Evolutionary conservation across 2,329 filamentous ascomycete genomes (phyloP), one percentile per base, ranked within the genome.

Genomic region (Penicillium expansum): DNA sequence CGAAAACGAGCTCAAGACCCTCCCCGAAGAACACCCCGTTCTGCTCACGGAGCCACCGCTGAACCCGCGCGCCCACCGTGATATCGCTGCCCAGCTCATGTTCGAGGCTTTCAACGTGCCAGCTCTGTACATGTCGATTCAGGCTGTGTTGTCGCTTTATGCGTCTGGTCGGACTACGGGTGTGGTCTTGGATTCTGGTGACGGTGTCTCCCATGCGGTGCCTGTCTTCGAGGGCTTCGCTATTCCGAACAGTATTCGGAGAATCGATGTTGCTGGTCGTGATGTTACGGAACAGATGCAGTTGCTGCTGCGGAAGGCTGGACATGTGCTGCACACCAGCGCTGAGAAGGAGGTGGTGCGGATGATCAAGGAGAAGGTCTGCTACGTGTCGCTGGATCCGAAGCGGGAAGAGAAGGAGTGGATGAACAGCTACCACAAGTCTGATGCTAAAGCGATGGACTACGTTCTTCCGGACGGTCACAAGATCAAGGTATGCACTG

Each of bases 31-130:
- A 88, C 94, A 99, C 76, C 94, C 94, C 43, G 93, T 99, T 59
- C 86, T 99, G 51, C 83, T 99, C 69, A 99, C 94, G 59, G 94
- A 99, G 77, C 91, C 94, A 48, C 94, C 94, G 39, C 82, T 99
- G 64, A 99, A 99, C 76, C 94, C 94, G 33, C 88, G 92, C 75
- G 88, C 89, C 75, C 97, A 99, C 78, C 91, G 94, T 71, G 94
- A 99, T 74, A 96, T 88, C 8, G 94, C 94, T 38, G 94, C 94
- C 41, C 94, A 99, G 76, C 95, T 99, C 63, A 86, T 99, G 55
- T 99, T 99, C 77, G 94, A 99, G 79, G 96, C 93, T 2, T 97
- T 97, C 82, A 97, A 97, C 72, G 93, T 97, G 11, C 94, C 94
- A 13, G 94, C 94, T 4, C 82, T 97, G 44, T 96, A 97, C 79